A percentile compares a stretch with the other conserved stretches of the same genome.
phyloP scores from a whole-genome alignment of 768 basidiomycete genomes.

The Leccinum obscurum region DNA sequence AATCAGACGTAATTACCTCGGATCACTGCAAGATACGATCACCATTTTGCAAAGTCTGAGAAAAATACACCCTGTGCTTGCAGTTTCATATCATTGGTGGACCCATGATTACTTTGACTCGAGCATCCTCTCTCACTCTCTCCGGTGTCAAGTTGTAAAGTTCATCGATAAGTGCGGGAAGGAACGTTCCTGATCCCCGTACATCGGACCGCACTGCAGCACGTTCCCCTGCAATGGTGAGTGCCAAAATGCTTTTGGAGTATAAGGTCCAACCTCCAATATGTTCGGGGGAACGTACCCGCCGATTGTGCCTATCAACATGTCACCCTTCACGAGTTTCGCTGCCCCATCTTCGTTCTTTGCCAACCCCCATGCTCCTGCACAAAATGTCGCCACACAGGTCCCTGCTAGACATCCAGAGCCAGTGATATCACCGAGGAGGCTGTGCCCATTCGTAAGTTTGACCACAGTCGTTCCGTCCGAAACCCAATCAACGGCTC shows the following conservation, averaged over 20 bases:
- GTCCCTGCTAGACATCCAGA: slow-evolving; percentile 86
- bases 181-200: slow-evolving; percentile 62
- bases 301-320: slow-evolving; percentile 71
- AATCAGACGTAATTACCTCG: too few species aligned
- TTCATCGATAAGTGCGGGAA: slow-evolving; percentile 66
- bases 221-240: slow-evolving; percentile 61
- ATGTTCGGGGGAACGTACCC: slow-evolving; percentile 50
- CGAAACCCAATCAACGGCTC: slow-evolving; percentile 78
- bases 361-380: slow-evolving; percentile 53
- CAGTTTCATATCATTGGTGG: too few species aligned
- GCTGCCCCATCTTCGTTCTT: slow-evolving; percentile 33
- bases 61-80: too few species aligned
- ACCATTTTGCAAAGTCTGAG: too few species aligned
- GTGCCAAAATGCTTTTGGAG: slow-evolving; percentile 48
- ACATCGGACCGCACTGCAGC: slow-evolving; percentile 55
- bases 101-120: slow-evolving; percentile 25
- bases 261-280: slow-evolving; percentile 6
- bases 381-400: slow-evolving; percentile 78
- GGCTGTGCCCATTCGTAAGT: slow-evolving; percentile 69
- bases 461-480: slow-evolving; percentile 73
- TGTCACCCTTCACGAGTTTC: slow-evolving; percentile 69
- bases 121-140: slow-evolving; percentile 30
- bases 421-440: slow-evolving; percentile 83
- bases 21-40: too few species aligned
- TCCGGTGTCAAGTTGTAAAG: slow-evolving; percentile 46